Evolutionary conservation across 306 rosid species (phyloP), one percentile per base, ranked within the genome.

Genomic region (Abrus pulchellus): DNA sequence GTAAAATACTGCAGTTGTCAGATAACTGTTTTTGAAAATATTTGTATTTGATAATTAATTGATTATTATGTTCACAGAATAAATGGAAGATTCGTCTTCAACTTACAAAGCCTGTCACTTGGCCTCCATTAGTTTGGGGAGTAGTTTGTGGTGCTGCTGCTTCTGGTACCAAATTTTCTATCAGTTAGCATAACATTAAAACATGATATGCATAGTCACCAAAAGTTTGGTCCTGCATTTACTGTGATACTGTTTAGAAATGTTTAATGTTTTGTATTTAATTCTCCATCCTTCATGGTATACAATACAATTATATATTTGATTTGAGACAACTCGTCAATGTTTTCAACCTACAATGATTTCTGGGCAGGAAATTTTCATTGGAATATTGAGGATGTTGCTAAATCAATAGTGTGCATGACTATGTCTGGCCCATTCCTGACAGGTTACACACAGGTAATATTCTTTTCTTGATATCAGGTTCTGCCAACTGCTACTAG

Each of bases 41-140:
- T 71, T 34, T 69, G 50, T 56, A 49, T 47, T 75, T 63, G 47
- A 34, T 77, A 65, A 47, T 76, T 79, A 10, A n/a, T 28, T 85
- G 50, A 71, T 76, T 30, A 54, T 61, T 86, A 49, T 47, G 14
- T 75, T 79, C 88, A 87, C 94, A 95, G 99, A 92, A 95, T 71
- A 95, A 74, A 81, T 95, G 99, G 98, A 95, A 95, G 90, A 85
- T 95, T 77, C 96, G 99, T 57, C 99, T 95, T 83, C 99, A 95
- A 89, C 90, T 95, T 61, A 95, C 98, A 66, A 95, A 95, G 85
- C 99, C 99, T 65, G 97, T 95, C 64, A 93, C 99, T 75, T 95
- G 99, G 99, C 98, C 99, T 70, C 99, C 99, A 36, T 87, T 95
- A 84, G 92, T 95, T 44, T 95, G 99, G 99, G 99, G 99, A 52